These are phyloP conservation scores for Pezicula carpinea DNA, from an alignment of 2,329 filamentous ascomycete species.

Conservation along the genomic window DNA sequence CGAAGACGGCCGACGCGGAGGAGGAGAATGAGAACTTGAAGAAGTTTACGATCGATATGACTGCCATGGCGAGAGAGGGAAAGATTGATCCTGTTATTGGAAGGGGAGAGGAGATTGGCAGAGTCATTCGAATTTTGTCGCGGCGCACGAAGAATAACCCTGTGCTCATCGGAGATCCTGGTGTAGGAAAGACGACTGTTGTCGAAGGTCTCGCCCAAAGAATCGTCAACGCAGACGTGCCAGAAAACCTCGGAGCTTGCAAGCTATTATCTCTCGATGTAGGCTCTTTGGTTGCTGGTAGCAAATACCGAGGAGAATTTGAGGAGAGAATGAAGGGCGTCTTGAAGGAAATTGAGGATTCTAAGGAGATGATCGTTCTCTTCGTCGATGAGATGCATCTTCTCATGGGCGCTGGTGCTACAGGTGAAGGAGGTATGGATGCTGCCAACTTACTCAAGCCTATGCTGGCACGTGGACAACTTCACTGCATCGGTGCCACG, in stretches of 20 bases:
- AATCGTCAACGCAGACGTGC: conserved; percentile 95
- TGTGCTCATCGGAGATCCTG: conserved; percentile 93
- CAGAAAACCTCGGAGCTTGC: conserved; percentile 90
- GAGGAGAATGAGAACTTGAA: conserved; percentile 91
- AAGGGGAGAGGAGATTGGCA: conserved; percentile 89
- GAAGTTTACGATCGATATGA: conserved; percentile 99
- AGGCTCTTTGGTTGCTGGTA: conserved; percentile 89
- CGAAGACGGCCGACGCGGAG: conserved; percentile 91
- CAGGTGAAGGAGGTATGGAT: conserved; percentile 97
- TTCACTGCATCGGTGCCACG: conserved; percentile 97
- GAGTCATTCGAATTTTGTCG: conserved; percentile 87
- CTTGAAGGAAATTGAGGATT: conserved; percentile 90
- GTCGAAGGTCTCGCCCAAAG: conserved; percentile 93
- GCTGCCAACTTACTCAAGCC: conserved; percentile 96
- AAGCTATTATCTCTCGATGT: conserved; percentile 93
- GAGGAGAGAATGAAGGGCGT: conserved; percentile 99
- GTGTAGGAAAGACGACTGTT: conserved; percentile 97
- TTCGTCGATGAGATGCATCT: conserved; percentile 99
- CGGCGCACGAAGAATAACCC: conserved; percentile 98
- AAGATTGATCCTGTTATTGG: conserved; percentile 98
- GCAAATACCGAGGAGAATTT: conserved; percentile 98
- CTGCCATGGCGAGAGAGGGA: conserved; percentile 88
- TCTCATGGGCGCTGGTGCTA: conserved; percentile 93
- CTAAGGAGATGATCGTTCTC: conserved; percentile 93
- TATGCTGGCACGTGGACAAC: conserved; percentile 92